Percentiles rank a stretch among this genome's conserved stretches.
Conservation (phyloP, 257 asterid species). For the Gentiana macrophylla region DNA sequence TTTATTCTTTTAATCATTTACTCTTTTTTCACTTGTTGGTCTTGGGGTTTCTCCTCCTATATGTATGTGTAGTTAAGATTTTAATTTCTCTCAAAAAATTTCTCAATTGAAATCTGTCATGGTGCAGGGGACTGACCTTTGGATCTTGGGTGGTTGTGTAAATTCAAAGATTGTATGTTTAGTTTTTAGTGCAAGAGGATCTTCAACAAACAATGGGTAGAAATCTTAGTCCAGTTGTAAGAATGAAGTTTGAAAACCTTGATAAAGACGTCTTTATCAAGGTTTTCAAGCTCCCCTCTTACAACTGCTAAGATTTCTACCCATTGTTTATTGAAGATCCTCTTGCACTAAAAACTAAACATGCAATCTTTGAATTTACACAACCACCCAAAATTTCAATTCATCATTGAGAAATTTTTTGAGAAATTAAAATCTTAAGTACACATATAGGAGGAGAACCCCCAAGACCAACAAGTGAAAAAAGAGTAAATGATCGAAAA, state of each 20-base stretch:
- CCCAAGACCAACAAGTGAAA: too few relatives aligned
- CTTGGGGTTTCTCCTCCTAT: too few relatives aligned
- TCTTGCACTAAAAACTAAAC: neutral
- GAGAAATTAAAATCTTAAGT: too few relatives aligned
- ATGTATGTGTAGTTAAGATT: too few relatives aligned
- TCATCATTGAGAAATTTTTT: too few relatives aligned
- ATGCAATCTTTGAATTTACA: too few relatives aligned
- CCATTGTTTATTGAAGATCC: conserved; percentile 28
- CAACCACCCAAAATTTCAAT: too few relatives aligned
- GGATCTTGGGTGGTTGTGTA: neutral
- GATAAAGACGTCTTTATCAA: conserved; percentile 87
- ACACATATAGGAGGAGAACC: too few relatives aligned
- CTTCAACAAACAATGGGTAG: conserved; percentile 41
- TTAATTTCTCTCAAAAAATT: too few relatives aligned
- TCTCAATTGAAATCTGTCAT: neutral
- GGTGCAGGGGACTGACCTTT: neutral
- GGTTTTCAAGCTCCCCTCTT: conserved; percentile 73
- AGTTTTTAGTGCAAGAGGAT: neutral
- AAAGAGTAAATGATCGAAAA: too few relatives aligned
- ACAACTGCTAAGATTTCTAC: conserved; percentile 67
- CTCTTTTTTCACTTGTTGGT: too few relatives aligned
- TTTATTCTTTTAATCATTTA: too few relatives aligned
- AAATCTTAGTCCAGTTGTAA: conserved; percentile 62
- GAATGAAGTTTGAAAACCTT: conserved; percentile 77
- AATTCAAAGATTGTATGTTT: neutral